Conservation (phyloP, 345 rosid genomes). For the Hypericum perforatum region DNA sequence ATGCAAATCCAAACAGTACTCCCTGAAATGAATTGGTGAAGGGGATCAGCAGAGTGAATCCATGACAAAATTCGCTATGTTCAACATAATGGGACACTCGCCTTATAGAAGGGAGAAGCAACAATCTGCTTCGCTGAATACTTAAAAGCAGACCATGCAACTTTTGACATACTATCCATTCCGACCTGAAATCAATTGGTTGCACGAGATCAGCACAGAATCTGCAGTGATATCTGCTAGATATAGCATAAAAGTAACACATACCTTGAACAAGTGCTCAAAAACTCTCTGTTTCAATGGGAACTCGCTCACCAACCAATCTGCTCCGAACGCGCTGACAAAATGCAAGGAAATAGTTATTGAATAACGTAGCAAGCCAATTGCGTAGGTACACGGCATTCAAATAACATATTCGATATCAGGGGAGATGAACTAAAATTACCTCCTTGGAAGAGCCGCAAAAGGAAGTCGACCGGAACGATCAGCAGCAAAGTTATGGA, state of each 20-base stretch:
- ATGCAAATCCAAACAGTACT: too few species aligned
- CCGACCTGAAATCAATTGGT: too few species aligned
- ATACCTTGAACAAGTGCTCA: too few species aligned
- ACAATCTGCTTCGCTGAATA: constrained; percentile 56
- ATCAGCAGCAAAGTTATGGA: constrained; percentile 91
- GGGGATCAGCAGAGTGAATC: not conserved
- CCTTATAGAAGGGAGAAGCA: constrained; percentile 72
- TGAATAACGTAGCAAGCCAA: not conserved
- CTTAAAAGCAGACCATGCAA: constrained; percentile 69
- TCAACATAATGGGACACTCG: constrained; percentile 10
- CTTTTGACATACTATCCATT: constrained; percentile 84
- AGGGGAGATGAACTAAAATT: not conserved
- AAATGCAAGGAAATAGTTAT: too few species aligned
- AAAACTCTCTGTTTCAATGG: too few species aligned
- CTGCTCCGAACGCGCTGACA: too few species aligned
- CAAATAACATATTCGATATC: not conserved
- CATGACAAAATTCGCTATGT: too few species aligned
- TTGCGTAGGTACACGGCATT: not conserved
- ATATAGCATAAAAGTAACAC: too few species aligned
- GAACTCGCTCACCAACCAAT: too few species aligned
- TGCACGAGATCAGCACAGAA: constrained; percentile 22
- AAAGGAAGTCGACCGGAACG: constrained; percentile 69
- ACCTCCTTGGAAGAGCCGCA: constrained; percentile 97
- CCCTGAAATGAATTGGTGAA: not conserved
- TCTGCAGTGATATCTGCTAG: too few species aligned